These are phyloP conservation scores for Lupinus albus DNA, from an alignment of 306 rosid species.

Conservation along the genomic window DNA sequence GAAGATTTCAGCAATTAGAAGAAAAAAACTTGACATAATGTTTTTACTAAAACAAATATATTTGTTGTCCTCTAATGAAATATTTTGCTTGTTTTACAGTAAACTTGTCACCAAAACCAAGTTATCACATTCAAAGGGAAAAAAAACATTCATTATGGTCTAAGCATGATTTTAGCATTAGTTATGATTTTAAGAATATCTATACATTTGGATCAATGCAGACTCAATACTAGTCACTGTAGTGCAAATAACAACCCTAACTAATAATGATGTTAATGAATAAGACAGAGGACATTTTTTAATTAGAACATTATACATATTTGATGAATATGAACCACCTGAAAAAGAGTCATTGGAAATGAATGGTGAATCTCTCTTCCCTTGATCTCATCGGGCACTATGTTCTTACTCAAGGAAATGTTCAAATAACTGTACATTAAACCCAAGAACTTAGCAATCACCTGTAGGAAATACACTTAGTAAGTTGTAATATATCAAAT, in stretches of 20 bases:
- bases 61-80: not conserved
- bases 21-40: not conserved
- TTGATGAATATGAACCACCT: conserved; percentile 48
- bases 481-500: conserved; percentile 19
- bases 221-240: conserved; percentile 14
- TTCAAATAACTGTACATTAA: conserved; percentile 80
- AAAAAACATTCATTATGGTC: not conserved
- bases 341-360: conserved; percentile 80
- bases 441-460: conserved; percentile 86
- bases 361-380: conserved; percentile 93
- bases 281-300: not conserved
- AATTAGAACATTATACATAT: conserved; percentile 4
- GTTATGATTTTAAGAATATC: conserved; percentile 8
- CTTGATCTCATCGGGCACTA: conserved; percentile 79
- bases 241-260: conserved; percentile 1
- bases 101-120: not conserved
- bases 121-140: not conserved
- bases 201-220: not conserved
- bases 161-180: not conserved
- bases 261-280: not conserved
- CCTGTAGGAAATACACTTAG: conserved; percentile 50
- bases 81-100: not conserved
- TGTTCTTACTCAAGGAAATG: conserved; percentile 73
- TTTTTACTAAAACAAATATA: not conserved
- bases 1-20: not conserved